A percentile compares a stretch with the other conserved stretches of the same genome.
Conservation (phyloP, 179 eudicot genomes). For the Silene vulgaris region DNA sequence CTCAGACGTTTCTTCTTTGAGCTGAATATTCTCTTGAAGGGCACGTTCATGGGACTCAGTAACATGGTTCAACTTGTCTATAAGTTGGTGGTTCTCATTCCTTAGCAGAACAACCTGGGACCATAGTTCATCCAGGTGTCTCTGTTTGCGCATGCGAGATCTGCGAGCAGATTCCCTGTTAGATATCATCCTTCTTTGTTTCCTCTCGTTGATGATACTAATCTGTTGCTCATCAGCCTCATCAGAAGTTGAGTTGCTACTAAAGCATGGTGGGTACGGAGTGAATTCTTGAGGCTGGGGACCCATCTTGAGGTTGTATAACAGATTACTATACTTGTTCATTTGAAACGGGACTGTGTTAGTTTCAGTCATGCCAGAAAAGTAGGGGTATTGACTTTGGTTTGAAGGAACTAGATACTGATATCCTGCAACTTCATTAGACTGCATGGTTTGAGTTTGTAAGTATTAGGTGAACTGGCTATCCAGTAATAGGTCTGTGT, state of each 20-base stretch:
- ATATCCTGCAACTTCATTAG: slow-evolving; percentile 32
- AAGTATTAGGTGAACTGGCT: slow-evolving; percentile 7
- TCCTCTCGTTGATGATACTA: slow-evolving; percentile 77
- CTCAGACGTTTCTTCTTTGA: slow-evolving; percentile 66
- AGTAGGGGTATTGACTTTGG: slow-evolving; percentile 42
- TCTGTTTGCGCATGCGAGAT: slow-evolving; percentile 95
- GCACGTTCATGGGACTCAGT: slow-evolving; percentile 58
- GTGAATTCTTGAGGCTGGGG: slow-evolving; percentile 59
- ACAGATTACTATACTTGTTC: slow-evolving; percentile 39
- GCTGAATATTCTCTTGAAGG: slow-evolving; percentile 63
- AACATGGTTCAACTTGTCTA: slow-evolving; percentile 56
- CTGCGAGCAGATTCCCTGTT: slow-evolving; percentile 95
- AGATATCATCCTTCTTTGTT: slow-evolving; percentile 95
- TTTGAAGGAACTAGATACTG: slow-evolving; percentile 30
- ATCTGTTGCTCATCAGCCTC: slow-evolving; percentile 88
- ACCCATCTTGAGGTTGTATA: slow-evolving; percentile 46
- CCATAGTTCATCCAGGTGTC: slow-evolving; percentile 91
- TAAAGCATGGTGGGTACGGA: slow-evolving; percentile 42
- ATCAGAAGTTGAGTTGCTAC: slow-evolving; percentile 81
- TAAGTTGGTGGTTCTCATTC: slow-evolving; percentile 77
- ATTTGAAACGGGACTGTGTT: slow-evolving; percentile 36
- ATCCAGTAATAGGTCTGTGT: background rate
- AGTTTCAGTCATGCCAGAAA: slow-evolving; percentile 33
- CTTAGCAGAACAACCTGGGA: slow-evolving; percentile 87
- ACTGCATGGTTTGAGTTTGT: slow-evolving; percentile 30